These are phyloP conservation scores for Fraxinus greggii DNA, from an alignment of 305 asterid genomes.

Conservation along the genomic window DNA sequence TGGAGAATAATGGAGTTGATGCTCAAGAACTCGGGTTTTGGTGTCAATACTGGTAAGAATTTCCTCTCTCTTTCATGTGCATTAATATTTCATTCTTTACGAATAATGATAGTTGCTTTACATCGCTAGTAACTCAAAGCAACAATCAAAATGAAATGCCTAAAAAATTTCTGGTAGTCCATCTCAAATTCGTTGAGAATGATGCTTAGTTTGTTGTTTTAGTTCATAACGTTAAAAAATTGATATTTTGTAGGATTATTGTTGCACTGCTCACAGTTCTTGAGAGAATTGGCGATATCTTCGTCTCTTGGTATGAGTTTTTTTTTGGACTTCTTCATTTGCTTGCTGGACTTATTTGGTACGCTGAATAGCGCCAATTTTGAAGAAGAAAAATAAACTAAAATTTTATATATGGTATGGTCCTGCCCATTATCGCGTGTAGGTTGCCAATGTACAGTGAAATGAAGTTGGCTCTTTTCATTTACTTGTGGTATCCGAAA, in stretches of 20 bases:
- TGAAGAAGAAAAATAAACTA: background rate
- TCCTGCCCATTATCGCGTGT: background rate
- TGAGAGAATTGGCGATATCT: constrained; percentile 65
- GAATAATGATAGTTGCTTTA: background rate
- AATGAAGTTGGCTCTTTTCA: constrained; percentile 76
- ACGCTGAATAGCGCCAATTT: background rate
- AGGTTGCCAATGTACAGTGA: constrained; percentile 96
- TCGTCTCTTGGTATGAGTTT: constrained; percentile 66
- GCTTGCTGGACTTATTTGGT: background rate
- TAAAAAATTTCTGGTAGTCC: background rate
- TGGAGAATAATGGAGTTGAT: constrained; percentile 72
- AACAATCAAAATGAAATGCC: background rate
- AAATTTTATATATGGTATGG: background rate
- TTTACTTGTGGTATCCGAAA: constrained; percentile 89
- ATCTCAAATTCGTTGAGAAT: background rate
- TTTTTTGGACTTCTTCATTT: background rate
- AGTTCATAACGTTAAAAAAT: background rate
- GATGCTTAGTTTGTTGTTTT: background rate
- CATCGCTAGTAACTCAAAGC: background rate
- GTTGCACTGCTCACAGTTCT: constrained; percentile 69
- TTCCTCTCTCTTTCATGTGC: background rate
- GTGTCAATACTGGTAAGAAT: constrained; percentile 90
- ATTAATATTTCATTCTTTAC: background rate
- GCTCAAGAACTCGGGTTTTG: constrained; percentile 77
- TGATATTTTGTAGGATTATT: constrained; percentile 56